Evolutionary conservation across 495 filamentous ascomycete species (phyloP).

Genomic region (Penicillium malachiteum): DNA sequence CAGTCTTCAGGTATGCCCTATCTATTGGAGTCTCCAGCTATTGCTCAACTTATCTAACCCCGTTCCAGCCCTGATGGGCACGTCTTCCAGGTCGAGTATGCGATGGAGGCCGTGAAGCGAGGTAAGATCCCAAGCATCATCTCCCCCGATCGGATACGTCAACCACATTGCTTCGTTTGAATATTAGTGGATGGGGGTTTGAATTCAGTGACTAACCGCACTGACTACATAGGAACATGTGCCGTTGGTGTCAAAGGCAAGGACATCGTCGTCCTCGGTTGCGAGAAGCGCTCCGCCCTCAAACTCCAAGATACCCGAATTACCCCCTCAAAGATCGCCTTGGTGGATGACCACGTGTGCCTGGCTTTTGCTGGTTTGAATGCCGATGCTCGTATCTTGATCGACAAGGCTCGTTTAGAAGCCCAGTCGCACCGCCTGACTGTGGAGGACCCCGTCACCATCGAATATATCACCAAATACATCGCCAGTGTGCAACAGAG

Average conservation of each 20-base stretch:
- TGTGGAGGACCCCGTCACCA: constrained; percentile 95
- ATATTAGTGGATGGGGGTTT: too few relatives aligned
- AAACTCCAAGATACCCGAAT: constrained; percentile 99
- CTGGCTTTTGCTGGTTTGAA: constrained; percentile 97
- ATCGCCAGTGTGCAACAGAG: constrained; percentile 95
- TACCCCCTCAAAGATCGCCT: constrained; percentile 95
- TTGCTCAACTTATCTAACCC: constrained; percentile 22
- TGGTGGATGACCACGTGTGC: constrained; percentile 91
- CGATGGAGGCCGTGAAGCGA: constrained; percentile 96
- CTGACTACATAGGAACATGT: constrained; percentile 70
- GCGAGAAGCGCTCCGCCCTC: constrained; percentile 98
- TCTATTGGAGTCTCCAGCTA: constrained; percentile 13
- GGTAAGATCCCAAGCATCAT: constrained; percentile 50
- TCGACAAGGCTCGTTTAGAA: constrained; percentile 95
- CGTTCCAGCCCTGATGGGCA: constrained; percentile 87
- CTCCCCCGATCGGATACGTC: too few relatives aligned
- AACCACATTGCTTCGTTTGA: too few relatives aligned
- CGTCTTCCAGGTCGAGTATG: constrained; percentile 99
- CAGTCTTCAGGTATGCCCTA: constrained; percentile 30
- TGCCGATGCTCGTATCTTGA: constrained; percentile 93
- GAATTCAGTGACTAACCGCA: too few relatives aligned
- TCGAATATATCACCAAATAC: constrained; percentile 99
- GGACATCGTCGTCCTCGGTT: constrained; percentile 92
- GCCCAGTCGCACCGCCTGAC: constrained; percentile 96
- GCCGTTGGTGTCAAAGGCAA: constrained; percentile 96